Evolutionary conservation across 2,329 filamentous ascomycete species (phyloP).

Genomic region (Akanthomyces lecanii): DNA sequence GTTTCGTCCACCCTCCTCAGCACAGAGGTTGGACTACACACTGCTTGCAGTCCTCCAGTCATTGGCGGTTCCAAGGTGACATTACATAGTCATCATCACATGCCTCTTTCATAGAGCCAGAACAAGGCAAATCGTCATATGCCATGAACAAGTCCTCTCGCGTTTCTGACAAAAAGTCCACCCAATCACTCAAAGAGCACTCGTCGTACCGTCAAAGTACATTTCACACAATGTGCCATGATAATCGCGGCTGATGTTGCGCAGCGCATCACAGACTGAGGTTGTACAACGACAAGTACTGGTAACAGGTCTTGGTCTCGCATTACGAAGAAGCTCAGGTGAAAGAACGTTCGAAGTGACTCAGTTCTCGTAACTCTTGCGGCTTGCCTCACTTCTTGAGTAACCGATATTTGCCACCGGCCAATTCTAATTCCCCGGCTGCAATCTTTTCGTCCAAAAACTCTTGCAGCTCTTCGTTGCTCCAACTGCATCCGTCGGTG

Average conservation of each 20-base stretch:
- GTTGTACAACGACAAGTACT: background rate
- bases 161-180: background rate
- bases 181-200: background rate
- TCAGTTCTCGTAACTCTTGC: background rate
- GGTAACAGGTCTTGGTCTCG: background rate
- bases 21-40: background rate
- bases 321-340: background rate
- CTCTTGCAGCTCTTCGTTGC: slow-evolving; percentile 79
- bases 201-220: background rate
- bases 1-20: background rate
- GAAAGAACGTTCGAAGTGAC: background rate
- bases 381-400: slow-evolving; percentile 47
- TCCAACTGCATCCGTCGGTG: slow-evolving; percentile 82
- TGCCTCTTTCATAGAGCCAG: background rate
- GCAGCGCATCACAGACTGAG: slow-evolving; percentile 11
- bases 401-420: slow-evolving; percentile 66
- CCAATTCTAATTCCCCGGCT: slow-evolving; percentile 64
- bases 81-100: background rate
- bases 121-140: background rate
- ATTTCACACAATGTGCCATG: slow-evolving; percentile 6
- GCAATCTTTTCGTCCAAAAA: slow-evolving; percentile 76
- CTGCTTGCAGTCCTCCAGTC: background rate
- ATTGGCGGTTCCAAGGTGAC: background rate
- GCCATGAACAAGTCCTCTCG: background rate
- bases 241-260: slow-evolving; percentile 14